A percentile compares a stretch with the other conserved stretches of the same genome.
Evolutionary conservation across 352 stramenopile genomes (phyloP).

Genomic region (Porosira glacialis): DNA sequence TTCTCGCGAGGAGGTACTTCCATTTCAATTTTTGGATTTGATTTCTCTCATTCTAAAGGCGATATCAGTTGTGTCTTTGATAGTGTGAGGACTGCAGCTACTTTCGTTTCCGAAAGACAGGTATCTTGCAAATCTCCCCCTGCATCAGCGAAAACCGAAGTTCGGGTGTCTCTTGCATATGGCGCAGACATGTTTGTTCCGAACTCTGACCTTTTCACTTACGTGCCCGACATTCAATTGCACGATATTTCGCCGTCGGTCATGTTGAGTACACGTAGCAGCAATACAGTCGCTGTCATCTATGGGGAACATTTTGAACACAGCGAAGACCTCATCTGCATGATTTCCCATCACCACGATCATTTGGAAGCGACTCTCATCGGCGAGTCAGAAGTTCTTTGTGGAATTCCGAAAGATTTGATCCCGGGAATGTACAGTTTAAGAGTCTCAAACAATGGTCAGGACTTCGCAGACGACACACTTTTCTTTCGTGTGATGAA

Average conservation of each 20-base stretch:
- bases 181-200: constrained; percentile 42
- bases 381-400: constrained; percentile 27
- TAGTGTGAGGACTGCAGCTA: constrained; percentile 13
- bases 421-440: constrained; percentile 38
- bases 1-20: constrained; percentile 41
- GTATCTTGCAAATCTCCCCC: constrained; percentile 32
- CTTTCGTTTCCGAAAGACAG: constrained; percentile 29
- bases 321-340: constrained; percentile 41
- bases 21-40: constrained; percentile 31
- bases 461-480: constrained; percentile 37
- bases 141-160: constrained; percentile 1
- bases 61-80: constrained; percentile 42
- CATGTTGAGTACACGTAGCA: constrained; percentile 22
- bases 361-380: constrained; percentile 23
- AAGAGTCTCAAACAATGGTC: constrained; percentile 46
- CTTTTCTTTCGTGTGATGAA: constrained; percentile 39
- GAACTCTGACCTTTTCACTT: constrained; percentile 19
- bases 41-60: constrained; percentile 43
- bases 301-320: constrained; percentile 33
- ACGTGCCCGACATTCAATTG: constrained; percentile 43
- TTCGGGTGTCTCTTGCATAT: constrained; percentile 26
- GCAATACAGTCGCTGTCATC: constrained; percentile 17
- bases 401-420: constrained; percentile 28
- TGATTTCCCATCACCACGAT: constrained; percentile 6
- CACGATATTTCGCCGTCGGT: constrained; percentile 13